Percentiles rank a stretch among this genome's conserved stretches.
These are phyloP conservation scores for Kwoniella shivajii DNA, from an alignment of 1,284 basidiomycete species.

Conservation along the genomic window DNA sequence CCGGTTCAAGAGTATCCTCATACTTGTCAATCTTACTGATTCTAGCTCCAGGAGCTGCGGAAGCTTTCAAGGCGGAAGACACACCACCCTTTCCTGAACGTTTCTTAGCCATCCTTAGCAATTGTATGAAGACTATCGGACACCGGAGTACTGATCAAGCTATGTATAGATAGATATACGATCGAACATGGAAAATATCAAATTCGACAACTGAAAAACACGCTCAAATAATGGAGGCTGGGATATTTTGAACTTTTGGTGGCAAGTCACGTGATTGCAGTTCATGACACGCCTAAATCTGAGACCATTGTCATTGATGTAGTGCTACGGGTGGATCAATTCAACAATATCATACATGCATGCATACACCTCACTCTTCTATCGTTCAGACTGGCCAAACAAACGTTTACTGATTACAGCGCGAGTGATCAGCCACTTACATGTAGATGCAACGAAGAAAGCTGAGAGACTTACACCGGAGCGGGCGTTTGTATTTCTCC, in stretches of 20 bases:
- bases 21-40: slow-evolving; percentile 50
- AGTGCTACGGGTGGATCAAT: not conserved
- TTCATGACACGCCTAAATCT: not conserved
- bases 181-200: not conserved
- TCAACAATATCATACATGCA: not conserved
- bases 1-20: slow-evolving; percentile 54
- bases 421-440: not conserved
- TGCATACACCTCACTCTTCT: not conserved
- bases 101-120: slow-evolving; percentile 20
- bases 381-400: slow-evolving; percentile 24
- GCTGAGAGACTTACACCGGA: slow-evolving; percentile 65
- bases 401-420: slow-evolving; percentile 16
- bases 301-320: not conserved
- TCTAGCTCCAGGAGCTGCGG: slow-evolving; percentile 28
- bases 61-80: slow-evolving; percentile 14
- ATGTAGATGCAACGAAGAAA: not conserved
- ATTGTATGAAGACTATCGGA: not conserved
- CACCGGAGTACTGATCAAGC: not conserved
- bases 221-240: not conserved
- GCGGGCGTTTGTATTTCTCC: slow-evolving; percentile 72
- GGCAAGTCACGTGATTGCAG: slow-evolving; percentile 10
- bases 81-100: slow-evolving; percentile 11
- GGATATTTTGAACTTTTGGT: slow-evolving; percentile 11
- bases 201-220: not conserved
- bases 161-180: too few species aligned